Conservation (phyloP, 2,329 filamentous ascomycete genomes). For the Aureobasidium zeae region DNA sequence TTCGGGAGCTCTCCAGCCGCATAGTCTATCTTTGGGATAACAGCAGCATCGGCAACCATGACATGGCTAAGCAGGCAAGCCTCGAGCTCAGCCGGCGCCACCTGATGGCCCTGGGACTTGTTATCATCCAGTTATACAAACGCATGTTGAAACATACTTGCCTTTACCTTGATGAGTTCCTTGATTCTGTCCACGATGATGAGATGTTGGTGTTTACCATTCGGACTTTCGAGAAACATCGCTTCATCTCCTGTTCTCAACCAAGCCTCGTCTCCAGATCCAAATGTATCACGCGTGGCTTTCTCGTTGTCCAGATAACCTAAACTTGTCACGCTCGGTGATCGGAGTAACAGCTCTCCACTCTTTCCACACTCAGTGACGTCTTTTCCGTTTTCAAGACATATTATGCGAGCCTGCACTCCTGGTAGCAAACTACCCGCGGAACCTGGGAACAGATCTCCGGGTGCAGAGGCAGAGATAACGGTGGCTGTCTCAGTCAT, state of each 20-base stretch:
- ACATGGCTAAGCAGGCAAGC: background rate
- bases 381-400: too few species aligned
- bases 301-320: constrained; percentile 28
- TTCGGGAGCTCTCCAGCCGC: constrained; percentile 49
- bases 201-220: constrained; percentile 57
- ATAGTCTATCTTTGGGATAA: constrained; percentile 46
- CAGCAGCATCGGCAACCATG: constrained; percentile 47
- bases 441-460: constrained; percentile 57
- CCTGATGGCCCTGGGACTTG: constrained; percentile 50
- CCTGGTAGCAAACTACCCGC: too few species aligned
- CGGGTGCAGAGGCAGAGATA: constrained; percentile 54
- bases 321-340: constrained; percentile 40
- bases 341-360: constrained; percentile 33
- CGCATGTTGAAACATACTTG: background rate
- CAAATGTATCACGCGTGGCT: constrained; percentile 36
- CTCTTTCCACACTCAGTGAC: constrained; percentile 51
- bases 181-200: constrained; percentile 60
- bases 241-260: constrained; percentile 49
- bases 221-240: constrained; percentile 51
- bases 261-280: constrained; percentile 49
- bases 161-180: constrained; percentile 59
- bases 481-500: constrained; percentile 66
- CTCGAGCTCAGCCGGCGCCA: background rate
- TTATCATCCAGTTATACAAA: background rate
- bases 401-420: too few species aligned